Evolutionary conservation across 495 filamentous ascomycete genomes (phyloP), one percentile per base, ranked within the genome.

Genomic region (Chaetomium fimeti): DNA sequence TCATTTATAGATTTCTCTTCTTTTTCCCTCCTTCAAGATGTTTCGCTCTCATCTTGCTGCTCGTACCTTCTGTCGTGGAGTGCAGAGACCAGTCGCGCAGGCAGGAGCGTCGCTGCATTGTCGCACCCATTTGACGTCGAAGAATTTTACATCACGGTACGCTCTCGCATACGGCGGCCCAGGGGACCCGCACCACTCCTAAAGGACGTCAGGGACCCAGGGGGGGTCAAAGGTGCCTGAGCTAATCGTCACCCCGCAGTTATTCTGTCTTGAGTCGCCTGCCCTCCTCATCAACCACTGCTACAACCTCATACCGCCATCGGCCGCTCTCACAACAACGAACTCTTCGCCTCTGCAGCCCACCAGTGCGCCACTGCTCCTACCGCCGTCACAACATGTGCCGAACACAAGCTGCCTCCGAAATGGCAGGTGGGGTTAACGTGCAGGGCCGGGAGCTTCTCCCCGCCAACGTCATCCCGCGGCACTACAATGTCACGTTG

Each of bases 401-500:
- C 72, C 77, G 76, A 69, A 75, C 78, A 63, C 78, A 76, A 27
- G 74, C 75, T 66, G 74, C 77, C 11, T 75, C 73, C 56, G 79
- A 77, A 42, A 72, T 76, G 57, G 76, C 71, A 48, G 75, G 80
- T 60, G 79, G 78, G 58, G 74, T 79, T 60, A 76, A 78, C 54
- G 75, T 81, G 56, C 74, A 81, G 64, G 74, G 77, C 63, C 78
- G 86, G 61, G 86, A 86, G 72, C 81, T 88, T 51, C 80, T 88
- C 66, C 86, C 86, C 54, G 78, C 79, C 65, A 88, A 88, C 72
- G 85, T 88, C 53, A 78, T 84, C 57, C 88, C 89, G 13, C 75
- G 74, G 0, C 87, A 91, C 76, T 91, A 92, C 74, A 81, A 89
- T 73, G 77, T 92, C 55, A 88, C 85, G 22, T 78, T 92, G 28